These are phyloP conservation scores for Xylariaceae sp. DNA, from an alignment of 2,329 filamentous ascomycete genomes.

Conservation along the genomic window DNA sequence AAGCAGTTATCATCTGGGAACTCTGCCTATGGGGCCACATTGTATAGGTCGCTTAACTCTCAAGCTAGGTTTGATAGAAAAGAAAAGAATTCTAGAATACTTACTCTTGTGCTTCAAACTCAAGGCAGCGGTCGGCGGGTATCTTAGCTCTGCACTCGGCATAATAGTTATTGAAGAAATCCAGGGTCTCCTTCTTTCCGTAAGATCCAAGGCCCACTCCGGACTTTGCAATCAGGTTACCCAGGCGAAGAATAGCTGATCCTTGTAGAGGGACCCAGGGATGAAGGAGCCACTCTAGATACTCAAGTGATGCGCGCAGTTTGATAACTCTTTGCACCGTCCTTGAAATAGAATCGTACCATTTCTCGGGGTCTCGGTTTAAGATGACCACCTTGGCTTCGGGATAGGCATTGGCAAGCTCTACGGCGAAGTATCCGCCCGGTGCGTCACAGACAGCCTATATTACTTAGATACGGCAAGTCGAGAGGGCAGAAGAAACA, in stretches of 20 bases:
- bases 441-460: conserved; percentile 19
- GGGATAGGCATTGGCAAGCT: conserved; percentile 23
- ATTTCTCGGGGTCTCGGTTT: conserved; percentile 21
- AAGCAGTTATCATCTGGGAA: no score
- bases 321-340: conserved; percentile 20
- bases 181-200: conserved; percentile 11
- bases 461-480: neutral
- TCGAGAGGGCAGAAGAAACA: no score
- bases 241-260: conserved; percentile 17
- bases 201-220: conserved; percentile 19
- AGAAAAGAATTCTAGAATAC: no score
- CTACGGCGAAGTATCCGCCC: conserved; percentile 18
- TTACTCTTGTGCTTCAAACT: conserved; percentile 18
- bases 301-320: conserved; percentile 8
- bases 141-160: conserved; percentile 17
- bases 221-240: conserved; percentile 19
- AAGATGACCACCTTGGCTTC: conserved; percentile 24
- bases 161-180: conserved; percentile 19
- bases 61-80: no score
- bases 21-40: no score
- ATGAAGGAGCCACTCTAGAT: conserved; percentile 10
- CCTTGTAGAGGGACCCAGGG: conserved; percentile 12
- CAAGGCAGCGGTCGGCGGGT: conserved; percentile 9
- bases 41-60: no score
- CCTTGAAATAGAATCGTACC: conserved; percentile 19